Evolutionary conservation across 2,329 filamentous ascomycete species (phyloP), one percentile per base, ranked within the genome.

Genomic region (Xylaria sp.): DNA sequence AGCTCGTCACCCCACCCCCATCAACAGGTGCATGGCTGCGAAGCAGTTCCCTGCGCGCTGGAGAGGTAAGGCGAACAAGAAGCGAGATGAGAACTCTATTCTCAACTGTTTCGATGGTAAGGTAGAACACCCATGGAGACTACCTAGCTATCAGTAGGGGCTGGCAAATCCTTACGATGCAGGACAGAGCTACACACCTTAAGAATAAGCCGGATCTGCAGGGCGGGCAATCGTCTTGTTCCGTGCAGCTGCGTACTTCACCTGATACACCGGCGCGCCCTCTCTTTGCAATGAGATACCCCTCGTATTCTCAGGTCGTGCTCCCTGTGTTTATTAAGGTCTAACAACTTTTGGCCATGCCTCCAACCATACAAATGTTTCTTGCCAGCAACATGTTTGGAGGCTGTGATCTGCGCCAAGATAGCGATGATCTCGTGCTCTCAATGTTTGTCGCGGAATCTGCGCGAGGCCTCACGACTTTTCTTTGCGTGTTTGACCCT

Each of bases 21-120:
- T 23, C 20, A n/a, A 41, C 39, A 52, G 56, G 50, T 32, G 37
- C 51, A 57, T 54, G 57, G 57, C 61, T 58, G 23, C 37, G 59
- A 59, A 54, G 41, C 39, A 13, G 20, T 56, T 55, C 32, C 28
- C 52, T 58, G n/a, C 59, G 39, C 23, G 37, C 63, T 57, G 54
- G 55, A 41, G 55, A 48, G 41, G 65, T 60, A 66, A 69, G 62
- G 69, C 65, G 66, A 66, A 39, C 65, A 44, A 52, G 59, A 70
- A 68, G 61, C 69, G 69, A 70, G 48, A 71, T 71, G 62, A 63
- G 52, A 60, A 59, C 60, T 63, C 51, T 66, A 68, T 65, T 69
- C 44, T 65, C 55, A 55, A 63, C 62, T 59, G 55, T 56, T 54
- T 63, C 6, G 8, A 58, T 50, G 54, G 9, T 20, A 66, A 18